These are phyloP conservation scores for Salix dunnii DNA, from an alignment of 345 rosid genomes.

Conservation along the genomic window DNA sequence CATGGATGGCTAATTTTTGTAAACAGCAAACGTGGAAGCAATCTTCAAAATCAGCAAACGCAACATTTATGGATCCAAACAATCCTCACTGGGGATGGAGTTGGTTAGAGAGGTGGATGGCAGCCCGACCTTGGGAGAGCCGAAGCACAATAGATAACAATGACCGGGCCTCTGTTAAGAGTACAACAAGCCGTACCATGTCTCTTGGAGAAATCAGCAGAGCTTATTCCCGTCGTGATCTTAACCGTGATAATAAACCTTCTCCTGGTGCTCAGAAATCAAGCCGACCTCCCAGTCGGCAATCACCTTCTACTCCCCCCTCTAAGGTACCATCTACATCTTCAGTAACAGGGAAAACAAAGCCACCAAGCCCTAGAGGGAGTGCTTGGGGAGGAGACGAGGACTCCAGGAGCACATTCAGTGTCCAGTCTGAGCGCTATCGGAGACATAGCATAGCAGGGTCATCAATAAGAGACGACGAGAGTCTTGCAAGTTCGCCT, in stretches of 20 bases:
- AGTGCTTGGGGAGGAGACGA: slow-evolving; percentile 52
- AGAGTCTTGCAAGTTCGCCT: slow-evolving; percentile 60
- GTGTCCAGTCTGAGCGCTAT: slow-evolving; percentile 51
- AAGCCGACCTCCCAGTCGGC: slow-evolving; percentile 36
- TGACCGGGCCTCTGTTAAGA: slow-evolving; percentile 59
- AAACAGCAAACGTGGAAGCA: slow-evolving; percentile 81
- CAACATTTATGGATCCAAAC: slow-evolving; percentile 79
- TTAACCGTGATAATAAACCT: slow-evolving; percentile 30
- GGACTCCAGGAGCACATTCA: slow-evolving; percentile 57
- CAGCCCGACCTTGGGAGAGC: slow-evolving; percentile 71
- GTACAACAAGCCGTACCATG: slow-evolving; percentile 44
- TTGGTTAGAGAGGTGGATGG: slow-evolving; percentile 90
- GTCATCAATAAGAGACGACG: slow-evolving; percentile 61
- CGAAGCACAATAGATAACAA: slow-evolving; percentile 37
- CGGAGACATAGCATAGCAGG: slow-evolving; percentile 77
- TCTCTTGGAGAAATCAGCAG: slow-evolving; percentile 50
- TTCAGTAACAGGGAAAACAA: slow-evolving; percentile 25
- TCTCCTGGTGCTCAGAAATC: slow-evolving; percentile 40
- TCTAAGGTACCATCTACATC: slow-evolving; percentile 27
- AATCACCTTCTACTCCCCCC: slow-evolving; percentile 47
- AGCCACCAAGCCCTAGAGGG: slow-evolving; percentile 44
- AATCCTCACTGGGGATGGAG: slow-evolving; percentile 99
- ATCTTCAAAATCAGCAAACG: slow-evolving; percentile 47
- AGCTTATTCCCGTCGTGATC: slow-evolving; percentile 32
- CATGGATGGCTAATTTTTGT: background rate